phyloP scores from a whole-genome alignment of 306 rosid genomes.

The Ammopiptanthus mongolicus region DNA sequence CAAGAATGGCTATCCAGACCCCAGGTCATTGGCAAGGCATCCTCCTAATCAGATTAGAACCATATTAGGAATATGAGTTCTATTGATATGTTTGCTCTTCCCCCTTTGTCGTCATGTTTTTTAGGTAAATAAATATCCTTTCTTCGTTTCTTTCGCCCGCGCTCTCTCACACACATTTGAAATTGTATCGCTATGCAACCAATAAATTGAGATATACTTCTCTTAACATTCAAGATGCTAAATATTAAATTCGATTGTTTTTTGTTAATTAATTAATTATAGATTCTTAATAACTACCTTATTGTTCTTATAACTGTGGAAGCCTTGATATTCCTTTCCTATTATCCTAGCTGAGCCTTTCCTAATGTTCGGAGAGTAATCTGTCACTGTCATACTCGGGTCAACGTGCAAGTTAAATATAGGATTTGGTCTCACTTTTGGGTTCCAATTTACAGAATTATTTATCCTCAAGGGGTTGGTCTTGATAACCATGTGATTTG shows the following conservation, averaged over 20 bases:
- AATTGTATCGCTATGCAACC: constrained; percentile 1
- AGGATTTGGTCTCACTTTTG: too few relatives aligned
- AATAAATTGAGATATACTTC: background rate
- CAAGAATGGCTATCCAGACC: constrained; percentile 75
- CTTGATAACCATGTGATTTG: too few relatives aligned
- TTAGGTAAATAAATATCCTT: constrained; percentile 24
- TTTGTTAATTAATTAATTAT: background rate
- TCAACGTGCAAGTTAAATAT: background rate
- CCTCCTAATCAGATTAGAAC: constrained; percentile 98
- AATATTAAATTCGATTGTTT: background rate
- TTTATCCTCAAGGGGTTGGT: too few relatives aligned
- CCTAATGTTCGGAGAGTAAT: background rate
- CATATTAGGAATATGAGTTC: constrained; percentile 76
- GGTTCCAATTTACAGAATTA: too few relatives aligned
- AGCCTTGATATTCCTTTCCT: background rate
- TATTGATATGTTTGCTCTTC: background rate
- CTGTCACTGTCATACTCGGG: background rate
- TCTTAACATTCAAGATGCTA: background rate
- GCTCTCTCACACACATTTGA: background rate
- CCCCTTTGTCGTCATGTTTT: background rate
- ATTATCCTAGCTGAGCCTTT: background rate
- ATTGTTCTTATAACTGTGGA: background rate
- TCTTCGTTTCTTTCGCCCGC: background rate
- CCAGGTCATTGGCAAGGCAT: constrained; percentile 92
- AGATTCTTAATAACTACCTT: background rate